Evolutionary conservation across 139 green algal genomes (phyloP).

Genomic region (Micractinium sp.): DNA sequence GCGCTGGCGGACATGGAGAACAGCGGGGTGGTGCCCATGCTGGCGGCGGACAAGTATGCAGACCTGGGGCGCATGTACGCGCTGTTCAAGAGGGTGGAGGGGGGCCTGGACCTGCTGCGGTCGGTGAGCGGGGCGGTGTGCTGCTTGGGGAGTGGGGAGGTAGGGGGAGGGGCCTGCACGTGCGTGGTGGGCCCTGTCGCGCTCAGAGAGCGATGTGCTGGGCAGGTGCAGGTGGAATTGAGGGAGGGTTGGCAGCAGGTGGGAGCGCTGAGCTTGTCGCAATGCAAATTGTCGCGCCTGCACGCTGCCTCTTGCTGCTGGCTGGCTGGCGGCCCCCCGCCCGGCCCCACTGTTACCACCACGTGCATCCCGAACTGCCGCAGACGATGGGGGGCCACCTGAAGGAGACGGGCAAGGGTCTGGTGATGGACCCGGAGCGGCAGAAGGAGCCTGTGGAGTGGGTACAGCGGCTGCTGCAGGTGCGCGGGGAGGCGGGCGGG

Average conservation of each 20-base stretch:
- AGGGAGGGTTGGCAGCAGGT: too few relatives aligned
- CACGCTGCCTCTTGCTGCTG: background rate
- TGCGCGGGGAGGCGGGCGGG: conserved; percentile 32
- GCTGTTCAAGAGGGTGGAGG: conserved; percentile 84
- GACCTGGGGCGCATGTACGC: conserved; percentile 92
- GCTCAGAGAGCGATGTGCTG: too few relatives aligned
- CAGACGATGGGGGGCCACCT: conserved; percentile 65
- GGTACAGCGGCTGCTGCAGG: conserved; percentile 85
- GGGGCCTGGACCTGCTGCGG: conserved; percentile 74
- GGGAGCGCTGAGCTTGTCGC: too few relatives aligned
- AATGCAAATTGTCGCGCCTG: too few relatives aligned
- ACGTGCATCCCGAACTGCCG: background rate
- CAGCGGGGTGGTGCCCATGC: conserved; percentile 84
- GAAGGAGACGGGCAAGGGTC: conserved; percentile 70
- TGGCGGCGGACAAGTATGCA: conserved; percentile 82
- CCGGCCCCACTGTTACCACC: too few relatives aligned
- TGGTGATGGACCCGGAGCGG: conserved; percentile 80
- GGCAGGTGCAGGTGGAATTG: too few relatives aligned
- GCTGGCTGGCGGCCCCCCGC: too few relatives aligned
- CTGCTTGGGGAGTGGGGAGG: background rate
- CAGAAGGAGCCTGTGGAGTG: conserved; percentile 87
- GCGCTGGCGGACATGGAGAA: conserved; percentile 94
- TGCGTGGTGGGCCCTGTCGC: background rate
- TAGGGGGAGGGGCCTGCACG: background rate
- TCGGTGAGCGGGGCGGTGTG: conserved; percentile 46